Conservation (phyloP, 352 stramenopile genomes). For the Stephanocyclus meneghinianus region DNA sequence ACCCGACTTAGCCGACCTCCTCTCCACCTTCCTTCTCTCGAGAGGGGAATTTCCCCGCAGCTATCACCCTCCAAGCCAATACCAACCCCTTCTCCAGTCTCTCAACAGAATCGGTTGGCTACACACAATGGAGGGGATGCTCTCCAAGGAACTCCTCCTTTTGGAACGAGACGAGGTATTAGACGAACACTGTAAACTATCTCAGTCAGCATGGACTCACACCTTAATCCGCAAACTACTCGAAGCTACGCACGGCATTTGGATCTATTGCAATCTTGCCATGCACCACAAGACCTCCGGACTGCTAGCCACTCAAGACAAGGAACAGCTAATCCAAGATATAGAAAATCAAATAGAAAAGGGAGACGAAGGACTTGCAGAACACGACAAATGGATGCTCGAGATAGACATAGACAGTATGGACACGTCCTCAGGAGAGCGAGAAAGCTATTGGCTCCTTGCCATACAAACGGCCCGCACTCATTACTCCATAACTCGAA, state of each 20-base stretch:
- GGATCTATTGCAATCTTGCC: conserved; percentile 6
- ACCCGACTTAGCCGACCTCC: not conserved
- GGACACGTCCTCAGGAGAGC: not conserved
- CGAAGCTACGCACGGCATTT: not conserved
- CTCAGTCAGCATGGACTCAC: not conserved
- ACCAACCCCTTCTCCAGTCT: not conserved
- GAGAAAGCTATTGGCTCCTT: not conserved
- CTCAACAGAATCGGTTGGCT: conserved; percentile 12
- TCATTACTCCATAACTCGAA: too few species aligned
- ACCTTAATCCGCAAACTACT: not conserved
- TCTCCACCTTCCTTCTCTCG: too few species aligned
- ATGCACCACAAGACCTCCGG: not conserved
- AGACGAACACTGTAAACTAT: not conserved
- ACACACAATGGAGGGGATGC: not conserved
- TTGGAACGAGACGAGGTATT: too few species aligned
- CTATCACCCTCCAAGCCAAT: not conserved
- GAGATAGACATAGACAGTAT: not conserved
- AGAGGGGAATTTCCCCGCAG: not conserved
- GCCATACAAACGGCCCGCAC: not conserved
- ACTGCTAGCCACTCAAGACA: not conserved
- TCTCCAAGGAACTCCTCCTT: not conserved
- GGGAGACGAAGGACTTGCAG: not conserved
- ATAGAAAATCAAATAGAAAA: not conserved
- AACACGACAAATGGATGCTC: conserved; percentile 2
- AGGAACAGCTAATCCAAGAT: not conserved